Base-by-base conservation (phyloP, 371 early-diverging fungal genomes). In the Quaeritorhiza haematococci region DNA sequence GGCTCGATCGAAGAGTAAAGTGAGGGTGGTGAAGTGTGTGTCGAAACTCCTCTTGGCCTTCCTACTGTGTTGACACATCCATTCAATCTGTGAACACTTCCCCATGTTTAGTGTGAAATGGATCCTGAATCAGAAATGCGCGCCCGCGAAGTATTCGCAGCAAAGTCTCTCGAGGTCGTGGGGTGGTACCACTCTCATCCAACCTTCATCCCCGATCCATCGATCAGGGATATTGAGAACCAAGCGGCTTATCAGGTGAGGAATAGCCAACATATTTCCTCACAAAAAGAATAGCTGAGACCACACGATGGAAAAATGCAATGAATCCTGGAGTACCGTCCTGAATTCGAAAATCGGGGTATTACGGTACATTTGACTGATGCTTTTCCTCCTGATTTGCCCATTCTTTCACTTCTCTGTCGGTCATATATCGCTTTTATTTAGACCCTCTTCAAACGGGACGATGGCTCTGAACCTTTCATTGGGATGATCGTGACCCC, bases 401-500 rank as follows among this genome's bases (percentile, higher is more conserved):
- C 17, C 32, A 8, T 7, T 50, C 6, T 50, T 32, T 28, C 10
- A 33, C 13, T 30, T 19, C 24, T 47, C 10, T 24, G 15, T 13
- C 19, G 13, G 13, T 38, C 19, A 13, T 38, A 13, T 38, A 19
- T 38, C 17, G 21, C 19, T 48, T 33, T 67, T 26, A 30, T 29
- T 33, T 42, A 82, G 82, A 78, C 80, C 33, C 65, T 90, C 30
- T 85, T 87, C 55, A 67, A 81, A 49, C 76, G 77, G 26, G 78
- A 75, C 33, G 77, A 77, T 3, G 88, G 86, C 6, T 73, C 82
- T 26, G 90, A 90, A 55, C 91, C 92, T 6, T 92, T 92, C 74
- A 78, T 90, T 35, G 90, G 91, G 13, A 85, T 82, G 15, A 92
- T 92, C 54, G 83, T 89, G 3, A 79, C 80, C 15, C 90, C 90